Base-by-base conservation (phyloP, 202 grass and related monocot genomes). In the Cymbopogon flexuosus region DNA sequence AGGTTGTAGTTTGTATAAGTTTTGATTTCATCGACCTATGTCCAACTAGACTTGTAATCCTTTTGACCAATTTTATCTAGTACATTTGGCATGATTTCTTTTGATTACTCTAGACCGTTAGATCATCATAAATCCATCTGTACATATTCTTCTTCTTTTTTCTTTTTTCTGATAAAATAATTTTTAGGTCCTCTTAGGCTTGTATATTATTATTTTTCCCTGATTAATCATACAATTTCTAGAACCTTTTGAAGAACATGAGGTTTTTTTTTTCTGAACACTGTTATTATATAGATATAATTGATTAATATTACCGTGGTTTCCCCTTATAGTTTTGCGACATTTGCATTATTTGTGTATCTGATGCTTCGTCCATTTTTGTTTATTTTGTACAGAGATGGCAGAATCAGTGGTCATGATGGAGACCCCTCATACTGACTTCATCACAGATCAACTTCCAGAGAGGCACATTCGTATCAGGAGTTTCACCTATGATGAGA, bases 401-500 rank as follows among this genome's bases (percentile, higher is more conserved):
- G 71, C 46, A 77, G 85, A 67, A 80, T 84, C 63, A 69, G 70
- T 79, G 16, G 23, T 61, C 52, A 86, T 74, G 23, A 51, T 78
- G 67, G 89, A 88, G 61, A 59, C 62, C 19, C 37, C 14, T 18
- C 72, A 79, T 57, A 62, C n/a, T 60, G 42, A 68, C 12, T 59
- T 73, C 16, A 40, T 73, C 59, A 82, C 78, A 73, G 66, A 51
- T 59, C 75, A 69, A 10, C 45, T 51, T 75, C 75, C 65, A 46
- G 84, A 73, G 45, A 75, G 68, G 23, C 68, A 51, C 68, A 87
- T 82, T 76, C 27, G 43, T 52, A 70, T 82, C 59, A 71, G 88
- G 43, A 70, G 65, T 24, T 90, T 93, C 67, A 88, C 87, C 14
- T 98, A 88, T 54, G 57, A 69, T 6, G 87, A 98, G 76, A 35